Conservation (phyloP, 306 rosid genomes). For the Geum urbanum region DNA sequence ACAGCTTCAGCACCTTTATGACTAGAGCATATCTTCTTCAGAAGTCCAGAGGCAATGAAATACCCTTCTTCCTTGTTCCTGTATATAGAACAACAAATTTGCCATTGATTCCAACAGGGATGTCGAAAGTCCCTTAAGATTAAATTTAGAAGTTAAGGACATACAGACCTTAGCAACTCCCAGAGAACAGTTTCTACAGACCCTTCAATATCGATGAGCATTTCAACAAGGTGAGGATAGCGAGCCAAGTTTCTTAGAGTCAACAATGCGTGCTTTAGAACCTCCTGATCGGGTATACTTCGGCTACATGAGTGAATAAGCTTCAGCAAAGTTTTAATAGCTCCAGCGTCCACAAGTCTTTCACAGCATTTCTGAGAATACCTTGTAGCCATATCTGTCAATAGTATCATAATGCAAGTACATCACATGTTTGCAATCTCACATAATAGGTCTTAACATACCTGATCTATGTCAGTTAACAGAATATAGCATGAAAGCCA, state of each 20-base stretch:
- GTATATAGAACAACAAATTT: slow-evolving; percentile 19
- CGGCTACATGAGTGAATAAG: slow-evolving; percentile 74
- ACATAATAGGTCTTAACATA: background rate
- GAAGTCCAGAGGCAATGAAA: slow-evolving; percentile 66
- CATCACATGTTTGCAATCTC: background rate
- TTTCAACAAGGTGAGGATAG: slow-evolving; percentile 65
- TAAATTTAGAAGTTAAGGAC: slow-evolving; percentile 5
- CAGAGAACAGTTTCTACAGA: slow-evolving; percentile 54
- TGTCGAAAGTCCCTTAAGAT: background rate
- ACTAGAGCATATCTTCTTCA: slow-evolving; percentile 61
- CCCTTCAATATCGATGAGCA: slow-evolving; percentile 41
- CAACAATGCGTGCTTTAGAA: slow-evolving; percentile 66
- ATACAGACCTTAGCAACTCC: slow-evolving; percentile 62
- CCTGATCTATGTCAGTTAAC: background rate
- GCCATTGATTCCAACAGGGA: background rate
- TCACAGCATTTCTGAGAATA: slow-evolving; percentile 90
- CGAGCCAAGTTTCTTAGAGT: slow-evolving; percentile 81
- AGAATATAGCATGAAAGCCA: background rate
- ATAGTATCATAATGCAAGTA: background rate
- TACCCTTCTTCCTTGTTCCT: slow-evolving; percentile 88
- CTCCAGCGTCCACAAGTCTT: slow-evolving; percentile 82
- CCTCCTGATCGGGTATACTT: slow-evolving; percentile 88
- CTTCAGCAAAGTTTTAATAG: slow-evolving; percentile 58
- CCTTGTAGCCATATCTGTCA: slow-evolving; percentile 70
- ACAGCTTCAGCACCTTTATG: slow-evolving; percentile 50